These are phyloP conservation scores for Cladosporium oxysporum DNA, from an alignment of 2,329 filamentous ascomycete genomes.

Conservation along the genomic window DNA sequence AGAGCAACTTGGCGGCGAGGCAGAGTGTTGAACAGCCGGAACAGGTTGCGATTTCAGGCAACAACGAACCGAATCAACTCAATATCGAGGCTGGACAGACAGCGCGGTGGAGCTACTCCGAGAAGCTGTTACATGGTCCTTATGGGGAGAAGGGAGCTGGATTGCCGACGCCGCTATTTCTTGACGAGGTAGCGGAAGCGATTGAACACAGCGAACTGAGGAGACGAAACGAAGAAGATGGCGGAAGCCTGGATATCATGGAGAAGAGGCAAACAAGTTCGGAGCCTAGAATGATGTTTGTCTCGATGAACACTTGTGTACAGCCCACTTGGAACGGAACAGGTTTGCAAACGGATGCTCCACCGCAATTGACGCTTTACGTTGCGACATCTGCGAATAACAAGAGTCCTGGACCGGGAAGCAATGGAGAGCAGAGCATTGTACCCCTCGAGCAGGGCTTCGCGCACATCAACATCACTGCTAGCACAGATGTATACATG, in stretches of 20 bases:
- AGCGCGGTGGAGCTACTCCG: conserved; percentile 65
- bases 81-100: conserved; percentile 65
- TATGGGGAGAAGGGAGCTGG: conserved; percentile 34
- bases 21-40: conserved; percentile 42
- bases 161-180: conserved; percentile 31
- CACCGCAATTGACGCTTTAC: conserved; percentile 75
- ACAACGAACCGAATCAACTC: conserved; percentile 64
- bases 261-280: conserved; percentile 27
- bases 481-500: conserved; percentile 71
- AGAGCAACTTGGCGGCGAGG: conserved; percentile 22
- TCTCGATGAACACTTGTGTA: conserved; percentile 83
- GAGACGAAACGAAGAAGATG: conserved; percentile 27
- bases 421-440: conserved; percentile 48
- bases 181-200: conserved; percentile 17
- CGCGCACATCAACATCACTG: conserved; percentile 59
- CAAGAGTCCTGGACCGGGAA: conserved; percentile 64
- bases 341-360: conserved; percentile 43
- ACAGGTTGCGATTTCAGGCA: conserved; percentile 41
- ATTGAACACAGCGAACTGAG: conserved; percentile 29
- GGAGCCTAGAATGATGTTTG: conserved; percentile 60
- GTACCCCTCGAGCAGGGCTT: conserved; percentile 68
- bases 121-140: conserved; percentile 54
- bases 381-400: conserved; percentile 59
- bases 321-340: conserved; percentile 65
- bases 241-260: conserved; percentile 1